Base-by-base conservation (phyloP, 1,139 yeast genomes). In the Lodderomyces pseudojiufengensis region DNA sequence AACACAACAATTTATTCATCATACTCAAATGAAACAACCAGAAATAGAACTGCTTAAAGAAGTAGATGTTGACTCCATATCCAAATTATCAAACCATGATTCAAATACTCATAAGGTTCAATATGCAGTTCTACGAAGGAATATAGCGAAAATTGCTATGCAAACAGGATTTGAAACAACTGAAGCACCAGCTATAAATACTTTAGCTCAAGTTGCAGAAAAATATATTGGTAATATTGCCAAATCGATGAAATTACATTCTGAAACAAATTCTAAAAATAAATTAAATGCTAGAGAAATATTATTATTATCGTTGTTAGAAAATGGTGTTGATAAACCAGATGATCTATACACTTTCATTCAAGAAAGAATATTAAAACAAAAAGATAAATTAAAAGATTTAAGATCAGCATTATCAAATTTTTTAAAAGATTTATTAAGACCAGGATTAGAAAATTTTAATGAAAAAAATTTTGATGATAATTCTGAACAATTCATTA, bases 101-200 rank as follows among this genome's bases (percentile, higher is more conserved):
- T 61, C 67, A 9, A 65, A 70, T 52, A 71, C 73, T 38, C 70
- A 66, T 16, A 77, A 73, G 2, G 70, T 87, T 9, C 84, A 87
- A 20, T 76, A 73, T 50, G 69, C 79, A 2, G 80, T 85, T 0
- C 60, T 94, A 61, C 71, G 79, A 45, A 78, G 85, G 46, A 76
- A 81, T 32, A 76, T 86, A 1, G 77, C 90, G 11, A 87, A 88
- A 43, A 65, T 94, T 18, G 80, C 87, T 1, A 92, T 92, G 97
- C 85, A 87, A 38, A 82, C 85, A 24, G 99, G 99, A 0, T 94
- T 86, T 63, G 97, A 94, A 61, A 70, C 82, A 1, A 77, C 95
- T 0, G 87, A 86, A 46, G 77, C 84, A 9, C 66, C 73, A 41
- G 97, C 97, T 2, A 72, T 86, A 16, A 84, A 85, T 42, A 75